Evolutionary conservation across 306 rosid species (phyloP).

Genomic region (Rosa lucieae): DNA sequence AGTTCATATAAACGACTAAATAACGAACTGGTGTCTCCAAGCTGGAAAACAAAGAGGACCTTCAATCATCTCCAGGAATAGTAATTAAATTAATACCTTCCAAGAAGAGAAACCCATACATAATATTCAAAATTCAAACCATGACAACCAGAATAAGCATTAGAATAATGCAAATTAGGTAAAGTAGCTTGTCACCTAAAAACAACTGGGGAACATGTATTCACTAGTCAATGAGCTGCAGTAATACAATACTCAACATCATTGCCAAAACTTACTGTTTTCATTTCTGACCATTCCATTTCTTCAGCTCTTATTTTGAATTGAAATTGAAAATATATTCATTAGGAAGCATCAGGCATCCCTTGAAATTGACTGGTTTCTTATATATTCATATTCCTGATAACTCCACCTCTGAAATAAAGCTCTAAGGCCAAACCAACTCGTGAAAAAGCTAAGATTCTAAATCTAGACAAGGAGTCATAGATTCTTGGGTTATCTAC

Average conservation of each 20-base stretch:
- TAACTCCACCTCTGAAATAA: too few relatives aligned
- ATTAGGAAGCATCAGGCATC: neutral
- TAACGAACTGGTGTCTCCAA: too few relatives aligned
- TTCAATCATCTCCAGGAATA: too few relatives aligned
- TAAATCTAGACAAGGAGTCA: too few relatives aligned
- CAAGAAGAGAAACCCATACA: neutral
- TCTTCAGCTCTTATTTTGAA: neutral
- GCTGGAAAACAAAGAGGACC: too few relatives aligned
- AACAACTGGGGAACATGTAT: neutral
- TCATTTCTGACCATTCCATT: neutral
- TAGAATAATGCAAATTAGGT: neutral
- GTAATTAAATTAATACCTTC: too few relatives aligned
- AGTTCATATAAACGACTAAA: too few relatives aligned
- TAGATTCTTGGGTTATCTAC: too few relatives aligned
- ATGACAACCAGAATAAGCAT: neutral
- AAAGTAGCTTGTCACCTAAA: neutral
- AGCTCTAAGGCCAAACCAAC: too few relatives aligned
- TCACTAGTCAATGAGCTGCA: neutral
- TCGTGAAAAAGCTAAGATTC: too few relatives aligned
- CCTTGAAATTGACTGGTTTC: neutral
- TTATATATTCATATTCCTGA: too few relatives aligned
- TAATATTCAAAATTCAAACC: neutral
- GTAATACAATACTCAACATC: neutral
- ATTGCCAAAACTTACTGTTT: constrained; percentile 6
- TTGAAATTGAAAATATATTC: neutral